Evolutionary conservation across 495 filamentous ascomycete species (phyloP).

Genomic region (Lindgomyces ingoldianus): DNA sequence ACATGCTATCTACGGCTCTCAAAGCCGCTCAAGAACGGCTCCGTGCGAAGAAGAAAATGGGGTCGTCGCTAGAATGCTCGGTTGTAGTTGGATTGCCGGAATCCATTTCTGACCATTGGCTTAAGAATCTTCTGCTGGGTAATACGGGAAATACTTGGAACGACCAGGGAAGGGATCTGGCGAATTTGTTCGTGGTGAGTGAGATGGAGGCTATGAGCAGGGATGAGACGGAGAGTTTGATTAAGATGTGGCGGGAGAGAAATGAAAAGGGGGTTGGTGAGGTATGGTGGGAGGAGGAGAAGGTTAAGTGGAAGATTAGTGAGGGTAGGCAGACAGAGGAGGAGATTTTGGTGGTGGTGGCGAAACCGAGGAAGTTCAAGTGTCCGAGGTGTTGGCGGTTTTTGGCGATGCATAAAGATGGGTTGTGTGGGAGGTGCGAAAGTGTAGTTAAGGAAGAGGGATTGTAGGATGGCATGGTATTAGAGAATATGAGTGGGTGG

Average conservation of each 20-base stretch:
- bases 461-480: too few relatives aligned
- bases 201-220: neutral
- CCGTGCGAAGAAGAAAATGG: conserved; percentile 63
- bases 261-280: neutral
- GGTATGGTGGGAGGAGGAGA: neutral
- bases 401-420: conserved; percentile 58
- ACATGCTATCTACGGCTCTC: conserved; percentile 52
- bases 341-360: conserved; percentile 59
- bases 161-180: conserved; percentile 1
- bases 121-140: conserved; percentile 35
- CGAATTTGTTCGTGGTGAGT: conserved; percentile 39
- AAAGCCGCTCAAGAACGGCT: conserved; percentile 72
- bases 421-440: conserved; percentile 73
- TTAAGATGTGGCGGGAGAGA: neutral
- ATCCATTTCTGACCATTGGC: conserved; percentile 73
- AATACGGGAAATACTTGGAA: conserved; percentile 34
- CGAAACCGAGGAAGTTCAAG: conserved; percentile 68
- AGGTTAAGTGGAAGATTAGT: neutral
- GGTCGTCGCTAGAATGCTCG: conserved; percentile 71
- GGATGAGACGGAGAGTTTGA: neutral
- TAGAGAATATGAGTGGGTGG: too few relatives aligned
- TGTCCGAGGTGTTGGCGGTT: conserved; percentile 90
- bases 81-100: conserved; percentile 61
- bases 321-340: too few relatives aligned
- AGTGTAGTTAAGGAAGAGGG: conserved; percentile 62